These are phyloP conservation scores for Aleurites moluccanus DNA, from an alignment of 441 rosid species.

Conservation along the genomic window DNA sequence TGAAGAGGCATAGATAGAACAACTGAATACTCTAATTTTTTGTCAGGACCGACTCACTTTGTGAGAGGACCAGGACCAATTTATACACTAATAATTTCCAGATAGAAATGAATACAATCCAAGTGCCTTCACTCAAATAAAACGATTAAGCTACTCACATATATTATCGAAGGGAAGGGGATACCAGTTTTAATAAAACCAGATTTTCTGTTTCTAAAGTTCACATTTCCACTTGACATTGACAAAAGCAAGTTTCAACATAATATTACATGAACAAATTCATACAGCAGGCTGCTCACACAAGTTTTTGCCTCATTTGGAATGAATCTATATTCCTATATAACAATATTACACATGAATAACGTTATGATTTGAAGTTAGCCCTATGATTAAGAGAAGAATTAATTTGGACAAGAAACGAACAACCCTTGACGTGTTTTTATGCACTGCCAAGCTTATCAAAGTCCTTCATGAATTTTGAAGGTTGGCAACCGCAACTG, in stretches of 20 bases:
- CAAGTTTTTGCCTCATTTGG: slow-evolving; percentile 23
- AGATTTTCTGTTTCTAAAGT: slow-evolving; percentile 23
- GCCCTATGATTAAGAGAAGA: slow-evolving; percentile 33
- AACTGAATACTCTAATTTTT: neutral
- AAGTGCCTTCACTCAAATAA: neutral
- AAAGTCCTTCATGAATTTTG: slow-evolving; percentile 15
- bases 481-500: slow-evolving; percentile 25
- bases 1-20: neutral
- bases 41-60: neutral
- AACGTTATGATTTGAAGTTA: slow-evolving; percentile 33
- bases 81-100: too few species aligned
- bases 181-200: slow-evolving; percentile 9
- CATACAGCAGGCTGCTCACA: slow-evolving; percentile 34
- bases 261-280: slow-evolving; percentile 35
- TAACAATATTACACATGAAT: slow-evolving; percentile 36
- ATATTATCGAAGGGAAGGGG: neutral
- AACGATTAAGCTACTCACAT: neutral
- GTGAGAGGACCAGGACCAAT: neutral
- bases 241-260: slow-evolving; percentile 23
- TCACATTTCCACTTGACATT: slow-evolving; percentile 27
- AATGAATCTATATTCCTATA: slow-evolving; percentile 27
- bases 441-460: slow-evolving; percentile 28
- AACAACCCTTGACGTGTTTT: slow-evolving; percentile 29
- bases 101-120: too few species aligned
- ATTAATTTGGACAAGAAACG: slow-evolving; percentile 25